Evolutionary conservation across 2,329 filamentous ascomycete genomes (phyloP).

Genomic region (Oidium heveae): DNA sequence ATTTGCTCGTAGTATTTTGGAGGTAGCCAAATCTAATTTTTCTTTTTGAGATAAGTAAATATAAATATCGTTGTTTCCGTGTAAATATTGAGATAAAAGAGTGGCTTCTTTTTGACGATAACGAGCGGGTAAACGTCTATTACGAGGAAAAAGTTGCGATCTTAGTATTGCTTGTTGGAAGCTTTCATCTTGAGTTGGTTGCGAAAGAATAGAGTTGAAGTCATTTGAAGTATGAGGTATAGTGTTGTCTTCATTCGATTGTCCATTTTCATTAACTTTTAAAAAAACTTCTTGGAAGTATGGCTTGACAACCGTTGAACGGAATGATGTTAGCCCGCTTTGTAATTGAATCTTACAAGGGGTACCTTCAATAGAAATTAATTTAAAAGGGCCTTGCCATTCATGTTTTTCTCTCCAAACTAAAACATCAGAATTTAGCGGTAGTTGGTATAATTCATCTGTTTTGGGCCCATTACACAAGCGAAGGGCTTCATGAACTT

Average conservation of each 20-base stretch:
- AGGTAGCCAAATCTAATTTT: background rate
- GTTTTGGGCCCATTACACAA: conserved; percentile 1
- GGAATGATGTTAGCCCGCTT: background rate
- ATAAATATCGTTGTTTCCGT: too few relatives aligned
- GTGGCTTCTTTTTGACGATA: too few relatives aligned
- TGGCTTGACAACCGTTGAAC: background rate
- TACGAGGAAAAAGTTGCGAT: background rate
- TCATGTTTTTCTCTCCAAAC: conserved; percentile 1
- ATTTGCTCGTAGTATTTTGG: background rate
- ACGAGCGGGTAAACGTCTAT: too few relatives aligned
- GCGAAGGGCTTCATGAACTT: conserved; percentile 1
- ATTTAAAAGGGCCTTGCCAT: background rate
- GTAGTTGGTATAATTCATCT: background rate
- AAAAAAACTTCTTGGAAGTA: background rate
- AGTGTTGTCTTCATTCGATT: background rate
- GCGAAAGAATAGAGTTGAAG: background rate
- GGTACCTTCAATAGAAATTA: background rate
- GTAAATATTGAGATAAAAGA: too few relatives aligned
- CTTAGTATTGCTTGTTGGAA: background rate
- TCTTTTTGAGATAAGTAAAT: background rate
- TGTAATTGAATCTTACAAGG: background rate
- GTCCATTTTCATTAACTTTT: background rate
- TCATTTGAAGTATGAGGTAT: background rate
- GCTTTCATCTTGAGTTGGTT: background rate
- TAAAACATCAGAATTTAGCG: background rate